Base-by-base conservation (phyloP, 1,139 yeast species). In the Hyphopichia buzzinii region DNA sequence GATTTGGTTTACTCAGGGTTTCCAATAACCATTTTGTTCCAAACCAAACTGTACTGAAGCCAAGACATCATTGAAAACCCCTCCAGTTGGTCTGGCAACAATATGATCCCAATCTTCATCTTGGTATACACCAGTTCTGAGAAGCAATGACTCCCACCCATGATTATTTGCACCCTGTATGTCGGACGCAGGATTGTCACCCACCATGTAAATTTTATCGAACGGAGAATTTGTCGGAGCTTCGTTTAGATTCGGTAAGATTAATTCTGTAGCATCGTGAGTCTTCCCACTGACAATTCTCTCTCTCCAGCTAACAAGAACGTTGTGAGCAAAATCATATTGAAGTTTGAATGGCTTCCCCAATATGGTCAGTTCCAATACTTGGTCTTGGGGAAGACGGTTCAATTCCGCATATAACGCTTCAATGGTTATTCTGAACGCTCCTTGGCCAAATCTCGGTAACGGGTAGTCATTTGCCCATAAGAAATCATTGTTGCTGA, bases 161-260 rank as follows among this genome's bases (percentile, higher is more conserved):
- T 81, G 80, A 39, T 69, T 69, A 50, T 84, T 83, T 2, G 96
- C 98, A 0, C 98, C 98, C 43, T 74, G 72, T 34, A 92, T 92
- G 55, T 92, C 98, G 35, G 90, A 80, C 19, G 83, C 92, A 2
- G 97, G 97, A 57, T 92, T 92, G 60, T 92, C 98, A 17, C 98
- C 98, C 22, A 92, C 86, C 98, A 92, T 92, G 62, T 73, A 90
- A 2, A 92, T 84, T 26, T 72, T 63, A 19, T 66, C 59, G 44
- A 79, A 79, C 3, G 79, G 78, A 6, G 71, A 52, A n/a, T 46
- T 36, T 8, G 37, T 36, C 2, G 77, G 78, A 4, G 62, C 47
- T 21, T 44, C 46, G 16, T 66, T 61, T 39, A 75, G 55, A 23
- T 52, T 53, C 1, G 79, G 79, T 36, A 65, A 52, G 26, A 62